These are phyloP conservation scores for Metschnikowia dekortorum DNA, from an alignment of 805 yeast species.

Conservation along the genomic window DNA sequence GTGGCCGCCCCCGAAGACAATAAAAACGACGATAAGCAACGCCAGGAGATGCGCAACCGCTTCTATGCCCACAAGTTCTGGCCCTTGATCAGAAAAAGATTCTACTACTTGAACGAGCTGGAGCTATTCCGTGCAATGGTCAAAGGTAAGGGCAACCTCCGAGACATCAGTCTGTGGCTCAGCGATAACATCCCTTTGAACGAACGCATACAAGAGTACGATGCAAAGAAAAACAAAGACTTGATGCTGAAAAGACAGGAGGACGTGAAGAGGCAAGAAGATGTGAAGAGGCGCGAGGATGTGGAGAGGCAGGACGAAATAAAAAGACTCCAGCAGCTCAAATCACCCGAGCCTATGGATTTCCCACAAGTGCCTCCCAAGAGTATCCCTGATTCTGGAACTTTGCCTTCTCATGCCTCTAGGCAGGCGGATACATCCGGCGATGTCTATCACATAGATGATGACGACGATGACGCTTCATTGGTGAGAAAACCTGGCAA, in stretches of 20 bases:
- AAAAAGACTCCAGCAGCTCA: background rate
- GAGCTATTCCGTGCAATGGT: constrained; percentile 40
- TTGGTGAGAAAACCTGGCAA: constrained; percentile 34
- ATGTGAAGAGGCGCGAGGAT: too few relatives aligned
- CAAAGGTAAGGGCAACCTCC: constrained; percentile 39
- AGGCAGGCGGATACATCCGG: background rate
- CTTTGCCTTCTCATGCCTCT: background rate
- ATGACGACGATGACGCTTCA: constrained; percentile 33
- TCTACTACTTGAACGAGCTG: constrained; percentile 36
- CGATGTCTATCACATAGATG: background rate
- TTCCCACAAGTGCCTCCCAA: background rate
- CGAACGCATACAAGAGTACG: constrained; percentile 14
- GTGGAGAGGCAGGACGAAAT: background rate
- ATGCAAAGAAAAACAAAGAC: constrained; percentile 7
- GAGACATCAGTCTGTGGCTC: constrained; percentile 37
- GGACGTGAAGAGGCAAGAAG: background rate
- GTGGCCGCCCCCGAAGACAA: constrained; percentile 13
- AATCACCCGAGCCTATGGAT: background rate
- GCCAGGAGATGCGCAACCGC: constrained; percentile 21
- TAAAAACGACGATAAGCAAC: constrained; percentile 12
- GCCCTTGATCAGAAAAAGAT: constrained; percentile 32
- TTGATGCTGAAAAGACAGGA: background rate
- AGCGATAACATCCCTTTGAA: constrained; percentile 24
- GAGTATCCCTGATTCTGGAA: background rate
- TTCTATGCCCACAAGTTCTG: constrained; percentile 38